phyloP scores from a whole-genome alignment of 2,329 filamentous ascomycete genomes.

The Paracamarosporium sp. region DNA sequence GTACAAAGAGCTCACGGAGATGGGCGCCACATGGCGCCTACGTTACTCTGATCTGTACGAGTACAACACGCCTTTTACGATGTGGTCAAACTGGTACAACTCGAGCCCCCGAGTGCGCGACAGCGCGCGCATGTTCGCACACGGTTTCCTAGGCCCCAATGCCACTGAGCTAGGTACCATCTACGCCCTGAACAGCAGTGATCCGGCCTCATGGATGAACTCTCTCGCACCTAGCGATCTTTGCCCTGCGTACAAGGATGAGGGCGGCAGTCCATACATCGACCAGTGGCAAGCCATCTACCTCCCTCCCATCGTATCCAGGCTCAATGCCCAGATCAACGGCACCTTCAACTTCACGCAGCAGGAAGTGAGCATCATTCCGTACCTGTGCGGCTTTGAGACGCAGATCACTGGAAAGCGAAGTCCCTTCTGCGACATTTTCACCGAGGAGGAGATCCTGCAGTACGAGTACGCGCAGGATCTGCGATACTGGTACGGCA shows the following conservation, averaged over 20 bases:
- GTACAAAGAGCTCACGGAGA: slow-evolving; percentile 65
- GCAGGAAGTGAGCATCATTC: slow-evolving; percentile 64
- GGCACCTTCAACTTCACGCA: slow-evolving; percentile 63
- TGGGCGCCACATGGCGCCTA: slow-evolving; percentile 59
- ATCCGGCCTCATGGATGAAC: slow-evolving; percentile 64
- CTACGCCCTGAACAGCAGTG: slow-evolving; percentile 64
- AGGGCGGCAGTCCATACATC: slow-evolving; percentile 56
- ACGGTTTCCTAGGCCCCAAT: slow-evolving; percentile 66
- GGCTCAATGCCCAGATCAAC: slow-evolving; percentile 61
- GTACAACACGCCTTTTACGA: slow-evolving; percentile 59
- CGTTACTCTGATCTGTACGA: slow-evolving; percentile 58
- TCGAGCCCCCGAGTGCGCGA: slow-evolving; percentile 63
- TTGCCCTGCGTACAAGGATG: slow-evolving; percentile 66
- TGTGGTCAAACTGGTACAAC: slow-evolving; percentile 71
- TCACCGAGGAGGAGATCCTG: slow-evolving; percentile 67
- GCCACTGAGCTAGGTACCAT: slow-evolving; percentile 62
- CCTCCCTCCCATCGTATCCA: slow-evolving; percentile 60
- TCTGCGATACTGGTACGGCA: slow-evolving; percentile 71
- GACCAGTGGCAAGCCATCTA: slow-evolving; percentile 59
- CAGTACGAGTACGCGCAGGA: slow-evolving; percentile 73
- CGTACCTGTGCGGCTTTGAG: slow-evolving; percentile 75
- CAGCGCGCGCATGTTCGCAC: slow-evolving; percentile 66
- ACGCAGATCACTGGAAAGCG: slow-evolving; percentile 67
- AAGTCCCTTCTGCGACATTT: slow-evolving; percentile 69
- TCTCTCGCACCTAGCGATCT: slow-evolving; percentile 68